Evolutionary conservation across 345 rosid genomes (phyloP), one percentile per base, ranked within the genome.

Genomic region (Dipteronia dyeriana): DNA sequence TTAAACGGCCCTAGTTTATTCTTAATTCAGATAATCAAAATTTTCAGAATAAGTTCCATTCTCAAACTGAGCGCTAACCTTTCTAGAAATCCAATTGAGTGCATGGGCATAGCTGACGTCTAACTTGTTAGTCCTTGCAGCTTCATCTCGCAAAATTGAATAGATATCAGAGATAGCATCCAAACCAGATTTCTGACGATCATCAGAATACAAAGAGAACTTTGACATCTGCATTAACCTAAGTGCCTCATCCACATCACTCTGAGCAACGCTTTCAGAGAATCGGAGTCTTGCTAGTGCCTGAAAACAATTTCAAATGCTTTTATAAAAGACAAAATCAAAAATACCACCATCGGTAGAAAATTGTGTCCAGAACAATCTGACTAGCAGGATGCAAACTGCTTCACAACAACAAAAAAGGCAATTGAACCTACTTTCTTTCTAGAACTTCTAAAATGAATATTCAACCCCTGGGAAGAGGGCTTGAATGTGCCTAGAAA

Each of bases 151-250:
- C 81, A 96, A 84, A 79, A 96, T 91, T 59, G 99, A 96, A 80
- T 96, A 96, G 57, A 92, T 96, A 72, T 96, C 98, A 56, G 99
- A 96, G 80, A 96, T 92, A 63, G 99, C 99, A 73, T 96, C 99
- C 78, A 96, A 87, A 71, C 99, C 99, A 78, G 97, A 89, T 75
- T 79, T 88, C 62, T 90, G 94, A 60, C 98, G 86, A 59, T 96
- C 99, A 81, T 96, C 99, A 1, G 97, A 87, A 82, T 96, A 96
- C 85, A 96, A 59, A 10, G 99, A 94, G 89, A 94, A 94, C 67
- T 96, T 96, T 26, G 99, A 96, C 99, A 96, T 96, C 81, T 96
- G 99, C 97, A 94, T 96, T 71, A 94, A 81, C 79, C 99, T 86
- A 26, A 96, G 92, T 59, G 99, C 98, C 77, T 96, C 99, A 74